Percentiles rank a stretch among this genome's conserved stretches.
These are phyloP conservation scores for Croton setiger DNA, from an alignment of 441 rosid genomes.

Conservation along the genomic window DNA sequence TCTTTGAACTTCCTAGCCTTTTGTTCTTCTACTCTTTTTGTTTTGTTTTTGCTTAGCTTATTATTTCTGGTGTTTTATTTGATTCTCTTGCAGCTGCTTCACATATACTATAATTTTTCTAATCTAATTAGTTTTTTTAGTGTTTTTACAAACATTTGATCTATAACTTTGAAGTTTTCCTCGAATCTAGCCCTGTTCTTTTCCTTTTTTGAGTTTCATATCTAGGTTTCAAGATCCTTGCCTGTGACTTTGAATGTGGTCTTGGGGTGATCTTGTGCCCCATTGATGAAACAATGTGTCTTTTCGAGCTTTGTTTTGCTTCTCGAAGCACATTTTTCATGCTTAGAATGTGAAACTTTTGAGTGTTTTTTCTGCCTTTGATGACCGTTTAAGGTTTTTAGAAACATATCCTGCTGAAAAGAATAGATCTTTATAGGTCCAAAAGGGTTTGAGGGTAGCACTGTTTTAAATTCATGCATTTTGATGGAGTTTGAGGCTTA, in stretches of 20 bases:
- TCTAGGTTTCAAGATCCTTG: constrained; percentile 18
- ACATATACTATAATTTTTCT: neutral
- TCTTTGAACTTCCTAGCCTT: constrained; percentile 33
- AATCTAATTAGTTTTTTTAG: constrained; percentile 2
- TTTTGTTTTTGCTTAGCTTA: constrained; percentile 16
- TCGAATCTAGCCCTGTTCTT: constrained; percentile 7
- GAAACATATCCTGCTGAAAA: constrained; percentile 4
- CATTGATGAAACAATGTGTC: constrained; percentile 15
- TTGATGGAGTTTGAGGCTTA: constrained; percentile 25
- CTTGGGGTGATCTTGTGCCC: constrained; percentile 14
- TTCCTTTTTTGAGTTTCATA: neutral
- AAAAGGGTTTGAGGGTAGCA: constrained; percentile 10
- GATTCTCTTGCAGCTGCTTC: constrained; percentile 8
- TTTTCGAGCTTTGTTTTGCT: constrained; percentile 17
- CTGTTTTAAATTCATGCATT: constrained; percentile 20
- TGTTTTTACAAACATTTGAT: constrained; percentile 1
- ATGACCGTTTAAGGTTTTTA: neutral
- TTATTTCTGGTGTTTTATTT: constrained; percentile 16
- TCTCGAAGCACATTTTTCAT: constrained; percentile 18
- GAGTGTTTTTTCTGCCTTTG: neutral
- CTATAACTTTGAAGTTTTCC: constrained; percentile 2
- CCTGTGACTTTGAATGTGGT: constrained; percentile 3
- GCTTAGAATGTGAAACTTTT: constrained; percentile 13
- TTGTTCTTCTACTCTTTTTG: constrained; percentile 25
- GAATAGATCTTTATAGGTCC: constrained; percentile 1